Percentiles rank a stretch among this genome's conserved stretches.
These are phyloP conservation scores for Yamadazyma conglobata DNA, from an alignment of 1,139 yeast species.

Conservation along the genomic window DNA sequence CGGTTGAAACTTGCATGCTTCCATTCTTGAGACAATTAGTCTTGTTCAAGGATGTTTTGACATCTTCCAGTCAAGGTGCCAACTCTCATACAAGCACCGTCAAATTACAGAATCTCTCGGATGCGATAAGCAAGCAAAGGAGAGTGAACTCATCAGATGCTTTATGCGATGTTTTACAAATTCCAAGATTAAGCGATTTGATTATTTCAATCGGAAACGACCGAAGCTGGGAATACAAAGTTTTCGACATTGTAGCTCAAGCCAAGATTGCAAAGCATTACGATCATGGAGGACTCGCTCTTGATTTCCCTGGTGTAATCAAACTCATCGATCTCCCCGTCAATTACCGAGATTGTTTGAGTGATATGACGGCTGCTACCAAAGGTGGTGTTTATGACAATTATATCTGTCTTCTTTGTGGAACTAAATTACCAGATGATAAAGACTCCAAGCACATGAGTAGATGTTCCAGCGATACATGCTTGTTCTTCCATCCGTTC, in stretches of 20 bases:
- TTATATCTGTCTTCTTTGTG: constrained; percentile 34
- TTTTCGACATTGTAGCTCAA: constrained; percentile 23
- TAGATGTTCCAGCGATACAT: constrained; percentile 27
- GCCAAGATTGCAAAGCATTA: constrained; percentile 26
- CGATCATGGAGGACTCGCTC: constrained; percentile 22
- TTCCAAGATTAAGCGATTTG: constrained; percentile 13
- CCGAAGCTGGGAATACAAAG: constrained; percentile 22
- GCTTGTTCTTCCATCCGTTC: constrained; percentile 45
- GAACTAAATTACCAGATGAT: constrained; percentile 18
- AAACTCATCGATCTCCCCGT: constrained; percentile 39
- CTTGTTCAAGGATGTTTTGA: constrained; percentile 33
- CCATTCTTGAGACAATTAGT: constrained; percentile 38
- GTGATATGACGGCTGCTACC: constrained; percentile 5
- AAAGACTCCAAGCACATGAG: constrained; percentile 21
- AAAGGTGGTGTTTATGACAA: constrained; percentile 21
- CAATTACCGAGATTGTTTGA: constrained; percentile 29
- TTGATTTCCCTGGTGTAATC: constrained; percentile 39
- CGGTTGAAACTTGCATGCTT: constrained; percentile 28
- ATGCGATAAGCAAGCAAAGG: constrained; percentile 16
- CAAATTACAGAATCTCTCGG: constrained; percentile 18
- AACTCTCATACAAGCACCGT: constrained; percentile 19
- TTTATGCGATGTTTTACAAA: constrained; percentile 10
- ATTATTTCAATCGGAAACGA: constrained; percentile 5
- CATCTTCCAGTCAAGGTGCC: constrained; percentile 25
- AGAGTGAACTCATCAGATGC: constrained; percentile 19